Evolutionary conservation across 495 filamentous ascomycete species (phyloP).

Genomic region (Elaphomyces granulatus): DNA sequence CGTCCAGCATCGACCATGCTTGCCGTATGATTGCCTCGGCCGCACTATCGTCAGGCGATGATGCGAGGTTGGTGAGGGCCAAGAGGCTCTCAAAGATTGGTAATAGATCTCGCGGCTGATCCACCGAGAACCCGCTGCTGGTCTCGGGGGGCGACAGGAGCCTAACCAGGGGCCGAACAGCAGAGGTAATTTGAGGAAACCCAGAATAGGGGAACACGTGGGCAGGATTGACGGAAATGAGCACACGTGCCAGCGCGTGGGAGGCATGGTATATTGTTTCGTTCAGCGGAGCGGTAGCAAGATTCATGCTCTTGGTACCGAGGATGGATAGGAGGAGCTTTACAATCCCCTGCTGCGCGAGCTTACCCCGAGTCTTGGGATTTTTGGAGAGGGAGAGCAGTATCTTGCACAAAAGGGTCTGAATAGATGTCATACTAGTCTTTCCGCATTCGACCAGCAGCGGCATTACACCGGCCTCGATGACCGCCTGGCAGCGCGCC

Average conservation of each 20-base stretch:
- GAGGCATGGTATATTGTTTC: constrained; percentile 49
- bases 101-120: constrained; percentile 64
- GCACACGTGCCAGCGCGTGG: constrained; percentile 79
- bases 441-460: constrained; percentile 58
- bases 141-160: constrained; percentile 44
- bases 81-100: constrained; percentile 81
- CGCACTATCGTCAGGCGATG: constrained; percentile 52
- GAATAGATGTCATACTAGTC: constrained; percentile 47
- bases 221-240: constrained; percentile 75
- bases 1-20: constrained; percentile 61
- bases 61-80: constrained; percentile 87
- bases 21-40: constrained; percentile 55
- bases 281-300: constrained; percentile 18
- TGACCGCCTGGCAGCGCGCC: constrained; percentile 58
- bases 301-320: constrained; percentile 37
- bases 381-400: constrained; percentile 60
- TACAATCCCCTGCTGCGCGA: constrained; percentile 84
- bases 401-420: constrained; percentile 54
- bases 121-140: constrained; percentile 26
- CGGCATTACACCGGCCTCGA: constrained; percentile 60
- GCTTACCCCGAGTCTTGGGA: constrained; percentile 52
- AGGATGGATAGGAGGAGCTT: constrained; percentile 64
- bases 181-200: constrained; percentile 54
- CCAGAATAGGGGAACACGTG: constrained; percentile 72
- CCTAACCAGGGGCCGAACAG: constrained; percentile 62